Evolutionary conservation across 2,329 filamentous ascomycete genomes (phyloP).

Genomic region (Colletotrichum sp.): DNA sequence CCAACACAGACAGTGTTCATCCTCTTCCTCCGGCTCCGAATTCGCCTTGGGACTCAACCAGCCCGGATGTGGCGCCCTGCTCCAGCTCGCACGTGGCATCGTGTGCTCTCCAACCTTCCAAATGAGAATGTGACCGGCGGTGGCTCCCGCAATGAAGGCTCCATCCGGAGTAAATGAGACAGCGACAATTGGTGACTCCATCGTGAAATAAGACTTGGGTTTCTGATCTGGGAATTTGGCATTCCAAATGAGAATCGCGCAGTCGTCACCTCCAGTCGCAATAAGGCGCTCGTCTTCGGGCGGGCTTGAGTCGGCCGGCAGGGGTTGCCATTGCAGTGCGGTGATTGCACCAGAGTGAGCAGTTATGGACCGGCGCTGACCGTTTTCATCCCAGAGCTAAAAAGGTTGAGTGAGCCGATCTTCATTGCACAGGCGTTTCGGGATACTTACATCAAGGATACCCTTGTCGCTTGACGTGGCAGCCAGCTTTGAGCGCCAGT

Average conservation of each 20-base stretch:
- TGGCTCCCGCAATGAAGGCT: conserved; percentile 66
- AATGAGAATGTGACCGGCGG: conserved; percentile 62
- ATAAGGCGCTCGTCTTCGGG: conserved; percentile 59
- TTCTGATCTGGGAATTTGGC: conserved; percentile 57
- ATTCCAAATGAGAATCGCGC: conserved; percentile 68
- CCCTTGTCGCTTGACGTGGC: conserved; percentile 67
- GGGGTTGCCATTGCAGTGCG: conserved; percentile 65
- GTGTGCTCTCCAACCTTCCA: conserved; percentile 68
- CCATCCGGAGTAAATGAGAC: conserved; percentile 69
- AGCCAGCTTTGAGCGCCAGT: conserved; percentile 55
- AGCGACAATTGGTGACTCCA: conserved; percentile 62
- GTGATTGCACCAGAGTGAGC: conserved; percentile 66
- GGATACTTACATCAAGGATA: conserved; percentile 59
- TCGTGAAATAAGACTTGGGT: conserved; percentile 64
- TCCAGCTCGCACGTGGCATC: conserved; percentile 67
- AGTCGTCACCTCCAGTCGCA: conserved; percentile 67
- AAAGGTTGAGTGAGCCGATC: background rate
- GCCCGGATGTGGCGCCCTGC: conserved; percentile 56
- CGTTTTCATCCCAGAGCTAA: conserved; percentile 61
- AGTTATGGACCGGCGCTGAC: conserved; percentile 59
- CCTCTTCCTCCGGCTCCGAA: conserved; percentile 61
- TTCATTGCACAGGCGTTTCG: conserved; percentile 15
- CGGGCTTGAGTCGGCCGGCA: conserved; percentile 31
- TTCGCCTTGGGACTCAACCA: conserved; percentile 64
- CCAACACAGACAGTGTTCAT: conserved; percentile 67